Conservation (phyloP, 805 yeast species). For the Candida koratica region DNA sequence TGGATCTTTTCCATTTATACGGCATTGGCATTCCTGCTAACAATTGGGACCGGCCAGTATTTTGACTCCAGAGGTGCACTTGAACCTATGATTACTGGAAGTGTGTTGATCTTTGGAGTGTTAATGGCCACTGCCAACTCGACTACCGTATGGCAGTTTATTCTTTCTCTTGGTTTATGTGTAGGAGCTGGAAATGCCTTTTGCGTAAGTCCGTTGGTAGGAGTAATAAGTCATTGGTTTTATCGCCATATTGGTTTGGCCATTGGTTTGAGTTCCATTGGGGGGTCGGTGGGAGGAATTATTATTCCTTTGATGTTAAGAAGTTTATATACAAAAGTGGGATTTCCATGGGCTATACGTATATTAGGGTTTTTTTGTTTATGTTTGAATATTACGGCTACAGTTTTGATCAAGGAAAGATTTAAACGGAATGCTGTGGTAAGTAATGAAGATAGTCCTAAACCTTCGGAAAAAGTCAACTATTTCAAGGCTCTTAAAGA, state of each 20-base stretch:
- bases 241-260: conserved; percentile 44
- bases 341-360: conserved; percentile 59
- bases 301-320: conserved; percentile 53
- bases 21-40: conserved; percentile 26
- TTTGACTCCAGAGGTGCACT: conserved; percentile 62
- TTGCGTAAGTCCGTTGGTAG: conserved; percentile 56
- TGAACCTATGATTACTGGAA: conserved; percentile 43
- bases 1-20: conserved; percentile 40
- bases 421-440: conserved; percentile 10
- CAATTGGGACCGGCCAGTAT: conserved; percentile 48
- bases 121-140: conserved; percentile 54
- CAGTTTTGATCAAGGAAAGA: conserved; percentile 27
- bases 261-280: conserved; percentile 59
- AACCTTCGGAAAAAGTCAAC: conserved; percentile 27
- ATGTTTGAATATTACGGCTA: conserved; percentile 23
- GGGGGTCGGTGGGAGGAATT: conserved; percentile 67
- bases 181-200: conserved; percentile 60
- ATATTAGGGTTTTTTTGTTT: conserved; percentile 37
- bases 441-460: background rate
- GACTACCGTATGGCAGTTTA: conserved; percentile 52
- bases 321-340: conserved; percentile 42
- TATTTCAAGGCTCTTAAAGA: conserved; percentile 35
- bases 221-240: conserved; percentile 68
- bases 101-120: conserved; percentile 42
- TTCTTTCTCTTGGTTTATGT: conserved; percentile 42